Evolutionary conservation across 306 rosid species (phyloP), one percentile per base, ranked within the genome.

Genomic region (Rosa persica): DNA sequence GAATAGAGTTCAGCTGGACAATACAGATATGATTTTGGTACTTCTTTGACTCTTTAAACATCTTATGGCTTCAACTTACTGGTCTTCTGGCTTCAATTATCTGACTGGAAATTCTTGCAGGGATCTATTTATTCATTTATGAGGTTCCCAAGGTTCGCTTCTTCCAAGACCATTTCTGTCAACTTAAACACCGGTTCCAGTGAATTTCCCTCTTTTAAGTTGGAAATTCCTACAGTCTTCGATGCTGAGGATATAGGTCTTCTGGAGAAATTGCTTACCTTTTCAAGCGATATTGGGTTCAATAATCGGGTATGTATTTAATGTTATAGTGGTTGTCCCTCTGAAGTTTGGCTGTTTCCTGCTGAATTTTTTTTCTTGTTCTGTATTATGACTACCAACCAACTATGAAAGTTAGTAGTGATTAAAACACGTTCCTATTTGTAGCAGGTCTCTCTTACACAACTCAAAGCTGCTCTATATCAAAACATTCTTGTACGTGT

Each of bases 101-200:
- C 80, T 83, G 75, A 90, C 83, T 64, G 30, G 13, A 69, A 68
- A 44, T 57, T 52, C n/a, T 86, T 83, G 54, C 96, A 94, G 98
- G 92, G 88, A 65, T 78, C 81, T 30, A 77, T 95, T 60, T 86
- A 91, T 82, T 72, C 81, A 10, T 87, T 90, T 62, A 87, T 95
- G 97, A 86, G 92, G 78, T 95, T 92, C 78, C 98, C 98, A 16
- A 83, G 80, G 23, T 88, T 77, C 76, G 85, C 86, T 87, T 76
- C 89, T 22, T 75, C 49, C 70, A 84, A 83, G 71, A 78, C 61
- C 16, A 71, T 87, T 72, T 83, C 91, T 82, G 85, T 89, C 66
- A 55, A 75, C 69, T 72, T 61, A 51, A 83, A 79, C 64, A 43
- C 23, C n/a, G 77, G 77, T 27, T 57, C 47, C 76, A 85, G 78